Percentiles rank a stretch among this genome's conserved stretches.
phyloP scores from a whole-genome alignment of 2,329 filamentous ascomycete species.

The Lasiodiplodia gonubiensis region DNA sequence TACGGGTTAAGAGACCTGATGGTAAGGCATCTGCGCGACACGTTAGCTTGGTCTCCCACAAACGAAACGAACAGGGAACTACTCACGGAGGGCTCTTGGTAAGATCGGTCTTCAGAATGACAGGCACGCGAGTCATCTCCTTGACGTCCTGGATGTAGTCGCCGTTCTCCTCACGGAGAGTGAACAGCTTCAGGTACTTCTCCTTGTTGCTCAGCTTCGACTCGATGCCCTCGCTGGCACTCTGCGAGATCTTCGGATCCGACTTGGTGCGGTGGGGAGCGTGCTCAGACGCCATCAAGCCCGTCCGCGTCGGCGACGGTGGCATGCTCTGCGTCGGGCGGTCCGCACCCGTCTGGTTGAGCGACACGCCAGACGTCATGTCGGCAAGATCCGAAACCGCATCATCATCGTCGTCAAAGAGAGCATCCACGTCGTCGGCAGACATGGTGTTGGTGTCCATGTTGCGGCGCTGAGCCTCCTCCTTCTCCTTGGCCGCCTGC shows the following conservation, averaged over 20 bases:
- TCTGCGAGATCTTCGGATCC: slow-evolving; percentile 84
- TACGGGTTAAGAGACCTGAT: slow-evolving; percentile 83
- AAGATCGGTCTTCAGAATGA: slow-evolving; percentile 97
- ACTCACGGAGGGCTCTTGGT: slow-evolving; percentile 99
- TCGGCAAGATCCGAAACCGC: slow-evolving; percentile 84
- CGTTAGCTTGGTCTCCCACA: slow-evolving; percentile 42
- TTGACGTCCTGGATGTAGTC: slow-evolving; percentile 98
- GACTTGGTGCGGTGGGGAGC: slow-evolving; percentile 86
- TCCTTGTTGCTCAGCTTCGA: slow-evolving; percentile 88
- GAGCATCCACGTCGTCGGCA: slow-evolving; percentile 89
- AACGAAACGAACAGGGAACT: neutral
- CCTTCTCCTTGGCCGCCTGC: slow-evolving; percentile 80
- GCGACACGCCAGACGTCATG: slow-evolving; percentile 86
- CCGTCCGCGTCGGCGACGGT: slow-evolving; percentile 81
- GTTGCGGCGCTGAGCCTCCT: slow-evolving; percentile 89
- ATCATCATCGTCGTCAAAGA: slow-evolving; percentile 86
- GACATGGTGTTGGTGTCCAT: slow-evolving; percentile 95
- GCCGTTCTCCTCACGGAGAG: slow-evolving; percentile 86
- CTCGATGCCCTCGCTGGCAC: slow-evolving; percentile 71
- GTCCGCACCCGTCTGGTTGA: slow-evolving; percentile 68
- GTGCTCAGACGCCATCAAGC: slow-evolving; percentile 64
- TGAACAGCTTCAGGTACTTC: slow-evolving; percentile 91
- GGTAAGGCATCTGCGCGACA: slow-evolving; percentile 70
- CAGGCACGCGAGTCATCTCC: slow-evolving; percentile 96
- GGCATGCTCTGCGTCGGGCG: slow-evolving; percentile 95